Base-by-base conservation (phyloP, 2,329 filamentous ascomycete species). In the Blastomyces silverae region DNA sequence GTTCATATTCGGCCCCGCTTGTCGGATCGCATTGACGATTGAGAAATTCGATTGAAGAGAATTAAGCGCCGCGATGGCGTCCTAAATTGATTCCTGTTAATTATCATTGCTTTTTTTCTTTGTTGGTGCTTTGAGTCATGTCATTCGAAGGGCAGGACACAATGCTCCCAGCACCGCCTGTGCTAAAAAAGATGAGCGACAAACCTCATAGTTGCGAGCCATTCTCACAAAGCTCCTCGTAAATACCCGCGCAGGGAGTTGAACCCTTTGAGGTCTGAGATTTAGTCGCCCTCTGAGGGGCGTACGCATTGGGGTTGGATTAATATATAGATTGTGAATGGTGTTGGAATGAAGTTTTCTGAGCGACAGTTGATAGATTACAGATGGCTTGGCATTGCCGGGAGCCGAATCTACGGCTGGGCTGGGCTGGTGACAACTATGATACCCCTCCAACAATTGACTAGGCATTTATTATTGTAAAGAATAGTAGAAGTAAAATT, bases 41-140 rank as follows among this genome's bases (percentile, higher is more conserved):
- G 88, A 84, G 70, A 87, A 88, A 75, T 96, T 96, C 64, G 89
- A 89, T 72, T 93, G 89, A 63, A 96, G 82, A 60, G 85, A 85
- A 70, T 91, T 88, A 69, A 96, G 85, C 64, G 88, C 87, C 63
- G 82, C 76, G 50, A 96, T 86, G 48, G 92, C 92, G 70, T 87
- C 85, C 77, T 88, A 76, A 13, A 42, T 42, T n/a, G 20, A 56
- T 53, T 28, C 10, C 11, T 25, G 5, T 53, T 28, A 28, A 28
- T 53, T 53, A 53, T n/a, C 17, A n/a, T 56, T n/a, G 8, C 2
- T 56, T 56, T n/a, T 3, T n/a, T 44, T 25, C 25, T 20, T 22
- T 20, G 2, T 20, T 22, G n/a, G 2, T 10, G 11, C n/a, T 31
- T 53, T 17, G n/a, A 57, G 52, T 31, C 53, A 57, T 53, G 25